Evolutionary conservation across 768 basidiomycete genomes (phyloP).

Genomic region (Sporobolomyces phaffii): DNA sequence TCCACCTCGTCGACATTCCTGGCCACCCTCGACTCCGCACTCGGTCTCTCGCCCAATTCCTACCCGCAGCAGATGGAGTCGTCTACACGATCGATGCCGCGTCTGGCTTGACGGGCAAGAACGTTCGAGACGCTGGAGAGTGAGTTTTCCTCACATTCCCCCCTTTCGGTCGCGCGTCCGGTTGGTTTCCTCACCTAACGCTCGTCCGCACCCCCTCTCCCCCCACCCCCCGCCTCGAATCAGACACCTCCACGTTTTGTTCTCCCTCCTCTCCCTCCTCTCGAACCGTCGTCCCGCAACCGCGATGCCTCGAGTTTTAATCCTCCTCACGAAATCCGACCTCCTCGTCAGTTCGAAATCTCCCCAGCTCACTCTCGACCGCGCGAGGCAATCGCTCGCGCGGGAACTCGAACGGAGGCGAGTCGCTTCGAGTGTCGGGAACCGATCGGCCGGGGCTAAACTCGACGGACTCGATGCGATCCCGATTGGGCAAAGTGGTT

Average conservation of each 20-base stretch:
- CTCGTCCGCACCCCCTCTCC: neutral
- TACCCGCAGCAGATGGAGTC: slow-evolving; percentile 36
- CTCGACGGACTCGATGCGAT: slow-evolving; percentile 37
- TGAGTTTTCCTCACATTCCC: no score
- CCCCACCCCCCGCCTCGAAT: neutral
- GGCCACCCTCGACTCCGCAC: slow-evolving; percentile 41
- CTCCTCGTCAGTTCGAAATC: slow-evolving; percentile 21
- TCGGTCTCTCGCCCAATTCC: slow-evolving; percentile 39
- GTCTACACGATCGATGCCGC: slow-evolving; percentile 38
- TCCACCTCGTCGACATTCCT: slow-evolving; percentile 41
- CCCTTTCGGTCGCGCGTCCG: no score
- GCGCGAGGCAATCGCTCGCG: slow-evolving; percentile 31
- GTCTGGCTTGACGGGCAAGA: slow-evolving; percentile 23
- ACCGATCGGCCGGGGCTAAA: neutral
- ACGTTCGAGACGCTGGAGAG: slow-evolving; percentile 33
- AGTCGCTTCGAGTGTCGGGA: neutral
- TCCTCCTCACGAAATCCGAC: slow-evolving; percentile 39
- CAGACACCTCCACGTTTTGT: slow-evolving; percentile 37
- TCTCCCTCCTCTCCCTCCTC: slow-evolving; percentile 31
- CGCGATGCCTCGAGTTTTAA: slow-evolving; percentile 19
- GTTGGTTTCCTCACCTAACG: neutral
- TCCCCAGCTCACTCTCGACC: slow-evolving; percentile 29
- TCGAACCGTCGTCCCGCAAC: neutral
- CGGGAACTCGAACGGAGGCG: slow-evolving; percentile 37
- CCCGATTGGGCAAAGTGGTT: neutral